Percentiles rank a stretch among this genome's conserved stretches.
These are phyloP conservation scores for Sphaerostilbella broomeana DNA, from an alignment of 2,329 filamentous ascomycete genomes.

Conservation along the genomic window DNA sequence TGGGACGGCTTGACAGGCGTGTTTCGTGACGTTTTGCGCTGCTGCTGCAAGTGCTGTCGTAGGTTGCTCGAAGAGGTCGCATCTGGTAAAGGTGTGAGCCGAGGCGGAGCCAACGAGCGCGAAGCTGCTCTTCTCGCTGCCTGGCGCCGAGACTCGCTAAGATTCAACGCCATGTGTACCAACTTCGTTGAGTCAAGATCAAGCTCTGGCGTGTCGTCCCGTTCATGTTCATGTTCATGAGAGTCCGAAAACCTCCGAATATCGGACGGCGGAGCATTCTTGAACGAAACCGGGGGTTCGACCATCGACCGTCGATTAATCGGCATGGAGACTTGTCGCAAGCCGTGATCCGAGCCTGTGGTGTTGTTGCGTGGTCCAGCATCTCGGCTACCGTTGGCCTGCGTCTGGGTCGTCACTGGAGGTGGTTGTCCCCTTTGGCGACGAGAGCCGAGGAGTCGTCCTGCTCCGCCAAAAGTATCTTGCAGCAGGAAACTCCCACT, in stretches of 20 bases:
- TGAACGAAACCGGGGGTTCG: conserved; percentile 2
- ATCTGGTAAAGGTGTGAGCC: conserved; percentile 46
- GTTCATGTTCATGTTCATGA: conserved; percentile 18
- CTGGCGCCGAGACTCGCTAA: conserved; percentile 72
- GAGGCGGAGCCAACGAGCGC: conserved; percentile 42
- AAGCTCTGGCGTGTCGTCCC: conserved; percentile 28
- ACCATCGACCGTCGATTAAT: conserved; percentile 1
- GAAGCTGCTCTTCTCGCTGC: conserved; percentile 52
- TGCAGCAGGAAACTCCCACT: conserved; percentile 47
- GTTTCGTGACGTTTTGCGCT: conserved; percentile 55
- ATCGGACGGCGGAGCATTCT: neutral
- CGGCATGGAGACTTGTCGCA: conserved; percentile 6
- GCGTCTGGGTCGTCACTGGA: neutral
- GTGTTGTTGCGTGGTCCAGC: no score
- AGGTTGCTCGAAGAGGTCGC: conserved; percentile 52
- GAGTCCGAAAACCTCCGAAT: conserved; percentile 5
- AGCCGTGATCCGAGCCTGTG: neutral
- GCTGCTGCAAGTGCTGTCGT: conserved; percentile 64
- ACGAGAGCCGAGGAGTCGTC: conserved; percentile 27
- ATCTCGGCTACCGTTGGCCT: conserved; percentile 6
- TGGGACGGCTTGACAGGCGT: conserved; percentile 52
- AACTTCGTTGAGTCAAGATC: conserved; percentile 81
- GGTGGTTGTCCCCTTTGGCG: conserved; percentile 11
- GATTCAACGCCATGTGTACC: conserved; percentile 81
- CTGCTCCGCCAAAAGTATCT: conserved; percentile 33